These are phyloP conservation scores for Emericellopsis cladophorae DNA, from an alignment of 2,329 filamentous ascomycete species.

Conservation along the genomic window DNA sequence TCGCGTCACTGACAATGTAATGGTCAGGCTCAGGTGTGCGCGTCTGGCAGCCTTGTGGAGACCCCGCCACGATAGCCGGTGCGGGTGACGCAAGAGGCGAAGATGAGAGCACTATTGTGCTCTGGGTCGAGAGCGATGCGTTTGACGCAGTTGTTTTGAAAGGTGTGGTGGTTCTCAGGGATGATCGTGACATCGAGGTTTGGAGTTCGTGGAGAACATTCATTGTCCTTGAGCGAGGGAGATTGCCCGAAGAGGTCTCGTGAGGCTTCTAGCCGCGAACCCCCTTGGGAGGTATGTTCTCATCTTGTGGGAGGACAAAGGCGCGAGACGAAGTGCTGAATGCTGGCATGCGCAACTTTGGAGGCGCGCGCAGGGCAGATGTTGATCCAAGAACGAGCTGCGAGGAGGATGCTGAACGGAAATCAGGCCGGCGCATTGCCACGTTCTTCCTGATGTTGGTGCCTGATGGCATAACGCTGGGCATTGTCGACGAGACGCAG, in stretches of 20 bases:
- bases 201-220: constrained; percentile 30
- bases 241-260: constrained; percentile 7
- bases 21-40: constrained; percentile 9
- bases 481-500: neutral
- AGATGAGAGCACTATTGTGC: constrained; percentile 4
- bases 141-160: too few relatives aligned
- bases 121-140: neutral
- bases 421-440: too few relatives aligned
- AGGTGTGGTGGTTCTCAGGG: constrained; percentile 3
- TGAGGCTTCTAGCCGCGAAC: neutral
- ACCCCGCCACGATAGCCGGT: too few relatives aligned
- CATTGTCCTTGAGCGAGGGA: constrained; percentile 33
- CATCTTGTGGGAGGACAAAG: constrained; percentile 8
- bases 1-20: constrained; percentile 23
- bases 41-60: neutral
- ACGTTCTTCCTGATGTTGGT: too few relatives aligned
- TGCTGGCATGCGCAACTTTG: too few relatives aligned
- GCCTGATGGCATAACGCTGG: neutral
- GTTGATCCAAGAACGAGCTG: too few relatives aligned
- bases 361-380: too few relatives aligned
- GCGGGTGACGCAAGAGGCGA: neutral
- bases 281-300: constrained; percentile 11
- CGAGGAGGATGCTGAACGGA: too few relatives aligned
- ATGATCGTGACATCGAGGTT: constrained; percentile 26
- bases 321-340: neutral